These are phyloP conservation scores for Hylodesmum podocarpum DNA, from an alignment of 306 rosid species.

Conservation along the genomic window DNA sequence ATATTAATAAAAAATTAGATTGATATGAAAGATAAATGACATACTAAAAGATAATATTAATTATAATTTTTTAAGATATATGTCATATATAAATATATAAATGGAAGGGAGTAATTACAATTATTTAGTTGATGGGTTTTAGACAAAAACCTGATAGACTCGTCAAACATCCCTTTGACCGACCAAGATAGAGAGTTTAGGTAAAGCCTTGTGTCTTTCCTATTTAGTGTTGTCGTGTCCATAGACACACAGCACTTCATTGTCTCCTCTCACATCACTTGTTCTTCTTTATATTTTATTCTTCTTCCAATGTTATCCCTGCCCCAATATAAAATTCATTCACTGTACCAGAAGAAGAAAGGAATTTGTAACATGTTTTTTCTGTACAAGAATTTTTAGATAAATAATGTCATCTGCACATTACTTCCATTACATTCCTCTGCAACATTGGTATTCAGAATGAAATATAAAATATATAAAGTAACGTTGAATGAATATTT, in stretches of 20 bases:
- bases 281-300: neutral
- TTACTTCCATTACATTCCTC: neutral
- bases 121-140: neutral
- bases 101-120: too few species aligned
- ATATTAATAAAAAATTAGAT: too few species aligned
- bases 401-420: neutral
- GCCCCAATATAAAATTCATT: neutral
- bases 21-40: too few species aligned
- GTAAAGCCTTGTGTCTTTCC: neutral
- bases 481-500: too few species aligned
- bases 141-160: neutral
- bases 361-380: neutral
- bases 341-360: too few species aligned
- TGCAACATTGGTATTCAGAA: neutral
- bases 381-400: neutral
- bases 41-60: too few species aligned
- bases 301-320: constrained; percentile 12
- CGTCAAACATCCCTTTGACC: neutral
- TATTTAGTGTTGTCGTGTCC: neutral
- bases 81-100: too few species aligned
- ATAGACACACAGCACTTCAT: neutral
- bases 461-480: too few species aligned
- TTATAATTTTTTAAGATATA: too few species aligned
- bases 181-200: neutral
- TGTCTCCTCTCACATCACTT: neutral